These are phyloP conservation scores for Beauveria rudraprayagi DNA, from an alignment of 2,329 filamentous ascomycete genomes.

Conservation along the genomic window DNA sequence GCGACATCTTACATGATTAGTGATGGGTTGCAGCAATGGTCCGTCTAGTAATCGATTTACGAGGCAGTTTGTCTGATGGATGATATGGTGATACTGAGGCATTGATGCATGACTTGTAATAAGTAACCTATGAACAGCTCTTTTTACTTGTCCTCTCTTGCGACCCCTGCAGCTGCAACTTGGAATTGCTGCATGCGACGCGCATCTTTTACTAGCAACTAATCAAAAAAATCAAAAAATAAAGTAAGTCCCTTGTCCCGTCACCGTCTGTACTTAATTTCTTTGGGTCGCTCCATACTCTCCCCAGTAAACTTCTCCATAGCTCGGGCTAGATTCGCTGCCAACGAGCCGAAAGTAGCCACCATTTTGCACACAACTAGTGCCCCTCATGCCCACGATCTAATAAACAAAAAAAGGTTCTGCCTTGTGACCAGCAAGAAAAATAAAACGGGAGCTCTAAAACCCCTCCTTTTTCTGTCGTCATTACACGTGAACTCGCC, in stretches of 20 bases:
- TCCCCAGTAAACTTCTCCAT: conserved; percentile 3
- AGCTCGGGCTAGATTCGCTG: background rate
- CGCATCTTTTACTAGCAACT: no score
- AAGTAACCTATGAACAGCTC: no score
- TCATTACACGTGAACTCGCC: background rate
- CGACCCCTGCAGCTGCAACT: no score
- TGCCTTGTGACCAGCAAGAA: background rate
- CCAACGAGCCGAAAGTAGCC: background rate
- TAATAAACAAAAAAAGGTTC: background rate
- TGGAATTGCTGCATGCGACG: no score
- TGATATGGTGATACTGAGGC: no score
- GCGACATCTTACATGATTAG: background rate
- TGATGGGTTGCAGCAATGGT: no score
- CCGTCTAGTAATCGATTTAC: background rate
- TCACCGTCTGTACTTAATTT: background rate
- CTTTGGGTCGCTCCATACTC: background rate
- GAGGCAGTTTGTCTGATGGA: no score
- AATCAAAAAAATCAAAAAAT: no score
- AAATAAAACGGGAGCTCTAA: background rate
- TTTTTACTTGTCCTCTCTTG: no score
- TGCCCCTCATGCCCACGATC: background rate
- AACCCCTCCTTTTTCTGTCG: background rate
- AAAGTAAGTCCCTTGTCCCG: background rate
- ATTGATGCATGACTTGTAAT: no score
- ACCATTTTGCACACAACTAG: background rate